phyloP scores from a whole-genome alignment of 2,329 filamentous ascomycete genomes.

The Fusarium succisae region DNA sequence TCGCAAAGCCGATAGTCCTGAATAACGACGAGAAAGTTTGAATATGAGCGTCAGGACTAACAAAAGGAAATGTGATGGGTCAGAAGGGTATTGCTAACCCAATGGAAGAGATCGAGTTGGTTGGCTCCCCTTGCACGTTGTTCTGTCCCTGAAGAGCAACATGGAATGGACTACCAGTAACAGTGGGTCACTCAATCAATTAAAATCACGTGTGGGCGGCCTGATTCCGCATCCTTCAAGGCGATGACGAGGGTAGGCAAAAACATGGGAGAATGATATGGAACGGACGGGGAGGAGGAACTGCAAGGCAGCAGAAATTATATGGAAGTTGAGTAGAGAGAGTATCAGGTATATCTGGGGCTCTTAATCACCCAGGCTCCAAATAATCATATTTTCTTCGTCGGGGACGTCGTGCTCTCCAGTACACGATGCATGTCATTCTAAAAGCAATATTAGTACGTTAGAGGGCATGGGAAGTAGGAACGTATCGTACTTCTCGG shows the following conservation, averaged over 20 bases:
- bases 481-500: conserved; percentile 51
- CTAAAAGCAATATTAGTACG: conserved; percentile 15
- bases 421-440: conserved; percentile 3
- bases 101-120: conserved; percentile 28
- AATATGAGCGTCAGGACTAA: background rate
- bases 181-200: conserved; percentile 25
- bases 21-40: background rate
- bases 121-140: conserved; percentile 34
- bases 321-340: background rate
- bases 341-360: background rate
- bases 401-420: conserved; percentile 18
- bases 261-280: background rate
- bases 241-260: conserved; percentile 13
- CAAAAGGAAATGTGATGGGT: background rate
- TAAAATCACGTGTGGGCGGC: conserved; percentile 30
- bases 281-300: background rate
- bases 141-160: conserved; percentile 20
- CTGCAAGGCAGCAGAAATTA: background rate
- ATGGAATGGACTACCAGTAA: conserved; percentile 32
- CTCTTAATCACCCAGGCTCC: background rate
- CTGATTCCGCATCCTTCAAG: conserved; percentile 10
- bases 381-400: background rate
- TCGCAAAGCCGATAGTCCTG: background rate
- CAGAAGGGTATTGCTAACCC: conserved; percentile 26
- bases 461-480: background rate